Evolutionary conservation across 176 grass and related monocot species (phyloP), one percentile per base, ranked within the genome.

Genomic region (Carex littledalei): DNA sequence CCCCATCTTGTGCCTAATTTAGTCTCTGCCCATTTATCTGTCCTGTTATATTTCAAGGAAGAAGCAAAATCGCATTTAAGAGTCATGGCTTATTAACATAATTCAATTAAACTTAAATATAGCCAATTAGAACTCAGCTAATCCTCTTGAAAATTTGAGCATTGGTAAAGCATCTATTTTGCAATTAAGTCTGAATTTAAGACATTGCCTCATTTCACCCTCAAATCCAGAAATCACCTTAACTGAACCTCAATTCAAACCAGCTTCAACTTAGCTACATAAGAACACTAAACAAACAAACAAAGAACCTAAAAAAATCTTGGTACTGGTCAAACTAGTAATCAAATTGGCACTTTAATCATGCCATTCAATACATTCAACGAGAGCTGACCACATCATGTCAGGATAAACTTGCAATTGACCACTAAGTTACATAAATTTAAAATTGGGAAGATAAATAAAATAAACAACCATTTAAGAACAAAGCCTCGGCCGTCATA

Each of bases 1-100:
- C 96, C 93, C 96, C 96, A 99, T 92, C 89, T 93, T 45, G 93
- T 99, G 63, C 93, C 91, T 84, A 95, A 81, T 74, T 99, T 83
- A 82, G 96, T 99, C 85, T 99, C 93, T 45, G 93, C 96, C 96
- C 96, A 99, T 37, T 99, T 99, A 79, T 99, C 96, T 53, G 96
- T 99, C 96, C 96, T 99, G 91, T 85, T 89, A 84, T 11, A 86
- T 22, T 71, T 66, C n/a, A 0, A 55, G 16, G 16, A 75, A n/a
- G 71, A 50, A 73, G 21, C 71, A 67, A 65, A 41, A 82, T 26
- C 0, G 18, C 26, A 39, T 85, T 60, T 26, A 37, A 63, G 22
- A 80, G 6, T 3, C 47, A 58, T 80, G 13, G 32, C 54, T 80
- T 3, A 5, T 66, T 70, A 41, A 13, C 59, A 65, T 2, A 52